Base-by-base conservation (phyloP, 805 yeast species). In the Geotrichum ghanense region DNA sequence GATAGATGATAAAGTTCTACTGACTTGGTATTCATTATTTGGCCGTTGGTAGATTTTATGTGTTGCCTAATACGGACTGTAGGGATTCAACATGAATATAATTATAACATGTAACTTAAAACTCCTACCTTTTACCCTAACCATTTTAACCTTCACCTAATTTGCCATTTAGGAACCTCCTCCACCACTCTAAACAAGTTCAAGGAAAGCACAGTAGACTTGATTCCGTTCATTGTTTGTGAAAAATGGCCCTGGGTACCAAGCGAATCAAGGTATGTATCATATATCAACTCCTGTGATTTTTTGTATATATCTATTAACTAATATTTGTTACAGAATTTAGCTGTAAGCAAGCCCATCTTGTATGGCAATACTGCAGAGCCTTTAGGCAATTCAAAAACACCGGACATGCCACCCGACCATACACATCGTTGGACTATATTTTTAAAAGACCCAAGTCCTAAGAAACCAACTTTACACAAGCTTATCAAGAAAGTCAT, bases 391-490 rank as follows among this genome's bases (percentile, higher is more conserved):
- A 73, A 65, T 51, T 76, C 83, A 3, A 65, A 41, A n/a, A 41
- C 42, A 12, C 50, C 70, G 4, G 72, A 71, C 39, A 81, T 88
- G 0, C 95, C 96, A 1, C 72, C 73, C 0, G 97, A 90, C 56
- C 98, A 92, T 58, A 87, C 97, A 1, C 98, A 92, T 64, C 73
- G 78, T 45, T 92, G 98, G 98, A 89, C 96, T 2, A 85, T 92
- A 5, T 92, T 88, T 59, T 81, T 92, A 1, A 70, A 78, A 56
- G 88, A 88, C 51, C 95, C 96, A 0, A 73, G 47, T 6, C 45
- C 43, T 17, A 20, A 12, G 20, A 57, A 58, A 45, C 79, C 81
- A 52, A 97, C 92, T 58, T 64, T 88, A 24, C 76, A 90, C 4
- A 83, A 83, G 40, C 76, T 83, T 56, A 79, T 90, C 56, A 88